Base-by-base conservation (phyloP, 139 green algal species). In the Desmodesmus armatus region DNA sequence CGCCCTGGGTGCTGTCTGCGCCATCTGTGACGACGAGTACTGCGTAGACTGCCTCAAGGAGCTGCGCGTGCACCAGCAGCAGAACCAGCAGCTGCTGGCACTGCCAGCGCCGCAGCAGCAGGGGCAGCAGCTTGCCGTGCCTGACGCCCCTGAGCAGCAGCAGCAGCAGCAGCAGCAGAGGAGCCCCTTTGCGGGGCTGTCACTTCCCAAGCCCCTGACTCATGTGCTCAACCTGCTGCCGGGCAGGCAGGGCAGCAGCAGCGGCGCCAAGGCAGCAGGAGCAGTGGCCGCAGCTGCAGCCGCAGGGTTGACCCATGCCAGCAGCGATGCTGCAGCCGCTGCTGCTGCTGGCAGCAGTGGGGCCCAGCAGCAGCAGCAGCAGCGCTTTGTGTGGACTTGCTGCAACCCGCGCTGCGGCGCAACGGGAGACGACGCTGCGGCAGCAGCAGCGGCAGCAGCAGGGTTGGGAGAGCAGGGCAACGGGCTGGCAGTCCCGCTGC, bases 351-450 rank as follows among this genome's bases (percentile, higher is more conserved):
- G 23, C 4, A 35, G 39, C 40, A 23, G 23, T 17, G 69, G n/a
- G 5, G 60, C 3, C 4, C 35, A 23, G 60, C 15, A 35, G 58
- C 1, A 35, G 58, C 17, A 35, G 58, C 17, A 35, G 58, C 23
- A 35, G 29, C 63, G 33, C 21, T 79, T 79, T 44, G 17, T 13
- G 71, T 79, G 71, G 71, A 79, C 41, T 7, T 79, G 71, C 71
- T 79, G 71, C 71, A 79, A 79, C 43, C 71, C 71, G 0, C 62
- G 9, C 17, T 79, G 65, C 65, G 27, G n/a, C 60, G n/a, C 17
- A 5, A n/a, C n/a, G n/a, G n/a, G n/a, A n/a, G n/a, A n/a, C 47
- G 7, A 21, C 47, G 7, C 47, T 41, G 29, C n/a, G 21, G n/a
- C 62, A 25, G 29, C 62, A 70, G 62, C 62, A 70, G 70, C 71